Evolutionary conservation across 2,329 filamentous ascomycete species (phyloP).

Genomic region (Biscogniauxia marginata): DNA sequence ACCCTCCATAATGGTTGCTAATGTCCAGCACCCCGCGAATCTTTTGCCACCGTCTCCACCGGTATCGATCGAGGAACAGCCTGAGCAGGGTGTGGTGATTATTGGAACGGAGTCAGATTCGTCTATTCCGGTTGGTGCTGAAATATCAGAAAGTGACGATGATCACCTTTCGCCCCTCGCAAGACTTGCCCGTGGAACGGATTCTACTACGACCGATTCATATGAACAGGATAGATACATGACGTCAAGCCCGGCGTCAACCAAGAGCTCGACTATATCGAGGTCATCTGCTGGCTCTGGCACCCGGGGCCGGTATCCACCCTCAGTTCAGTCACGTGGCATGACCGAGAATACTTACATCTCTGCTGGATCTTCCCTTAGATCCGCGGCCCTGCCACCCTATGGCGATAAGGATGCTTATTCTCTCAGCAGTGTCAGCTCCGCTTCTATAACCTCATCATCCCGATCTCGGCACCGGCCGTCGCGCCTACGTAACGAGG

Average conservation of each 20-base stretch:
- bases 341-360: slow-evolving; percentile 67
- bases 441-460: slow-evolving; percentile 49
- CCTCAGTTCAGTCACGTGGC: slow-evolving; percentile 52
- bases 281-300: slow-evolving; percentile 55
- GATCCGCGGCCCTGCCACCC: slow-evolving; percentile 36
- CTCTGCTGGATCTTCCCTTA: slow-evolving; percentile 61
- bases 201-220: slow-evolving; percentile 58
- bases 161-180: slow-evolving; percentile 74
- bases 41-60: slow-evolving; percentile 78
- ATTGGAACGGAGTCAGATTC: slow-evolving; percentile 55
- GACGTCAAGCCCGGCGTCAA: slow-evolving; percentile 65
- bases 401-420: slow-evolving; percentile 49
- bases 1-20: slow-evolving; percentile 74
- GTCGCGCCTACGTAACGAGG: slow-evolving; percentile 77
- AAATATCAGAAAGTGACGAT: slow-evolving; percentile 72
- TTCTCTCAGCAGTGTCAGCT: slow-evolving; percentile 53
- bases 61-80: slow-evolving; percentile 73
- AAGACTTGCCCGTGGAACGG: slow-evolving; percentile 70
- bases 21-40: slow-evolving; percentile 81
- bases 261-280: slow-evolving; percentile 59
- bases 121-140: slow-evolving; percentile 55
- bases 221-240: slow-evolving; percentile 60
- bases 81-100: slow-evolving; percentile 50
- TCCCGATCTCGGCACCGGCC: slow-evolving; percentile 46
- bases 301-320: slow-evolving; percentile 47